A percentile compares a stretch with the other conserved stretches of the same genome.
Conservation (phyloP, 1,139 yeast genomes). For the Taphrina flavorubra region DNA sequence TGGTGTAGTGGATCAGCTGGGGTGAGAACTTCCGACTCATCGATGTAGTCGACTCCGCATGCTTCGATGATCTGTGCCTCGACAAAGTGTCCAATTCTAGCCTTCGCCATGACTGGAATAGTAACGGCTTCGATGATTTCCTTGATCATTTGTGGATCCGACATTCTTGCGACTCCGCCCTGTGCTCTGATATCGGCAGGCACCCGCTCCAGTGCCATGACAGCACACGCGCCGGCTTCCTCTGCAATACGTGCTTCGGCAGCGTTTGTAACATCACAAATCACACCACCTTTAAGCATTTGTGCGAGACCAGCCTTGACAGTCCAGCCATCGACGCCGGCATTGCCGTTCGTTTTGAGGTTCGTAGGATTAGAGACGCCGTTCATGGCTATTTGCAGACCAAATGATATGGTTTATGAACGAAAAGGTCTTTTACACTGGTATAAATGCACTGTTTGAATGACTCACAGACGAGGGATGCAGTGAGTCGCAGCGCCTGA, state of each 20-base stretch:
- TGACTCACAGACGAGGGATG: conserved; percentile 1
- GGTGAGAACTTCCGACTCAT: conserved; percentile 63
- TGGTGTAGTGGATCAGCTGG: conserved; percentile 64
- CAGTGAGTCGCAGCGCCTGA: neutral
- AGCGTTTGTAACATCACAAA: conserved; percentile 58
- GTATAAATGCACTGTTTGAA: neutral
- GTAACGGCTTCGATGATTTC: conserved; percentile 69
- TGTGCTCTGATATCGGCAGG: conserved; percentile 87
- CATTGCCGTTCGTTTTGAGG: conserved; percentile 8
- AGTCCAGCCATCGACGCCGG: conserved; percentile 54
- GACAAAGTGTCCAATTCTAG: conserved; percentile 82
- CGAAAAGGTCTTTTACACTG: neutral
- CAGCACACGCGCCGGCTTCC: conserved; percentile 87
- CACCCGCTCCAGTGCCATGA: conserved; percentile 84
- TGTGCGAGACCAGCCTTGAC: conserved; percentile 84
- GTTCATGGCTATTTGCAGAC: conserved; percentile 3
- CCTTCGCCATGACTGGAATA: conserved; percentile 78
- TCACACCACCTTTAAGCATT: conserved; percentile 81
- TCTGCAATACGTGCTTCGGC: conserved; percentile 75
- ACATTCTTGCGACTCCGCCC: conserved; percentile 87
- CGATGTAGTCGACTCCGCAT: conserved; percentile 77
- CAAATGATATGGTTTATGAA: neutral
- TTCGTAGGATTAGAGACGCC: conserved; percentile 34
- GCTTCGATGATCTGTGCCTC: conserved; percentile 80
- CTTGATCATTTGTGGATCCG: conserved; percentile 80